Conservation (phyloP, 73 alveolate genomes). For the Tetrahymena elliotti region DNA sequence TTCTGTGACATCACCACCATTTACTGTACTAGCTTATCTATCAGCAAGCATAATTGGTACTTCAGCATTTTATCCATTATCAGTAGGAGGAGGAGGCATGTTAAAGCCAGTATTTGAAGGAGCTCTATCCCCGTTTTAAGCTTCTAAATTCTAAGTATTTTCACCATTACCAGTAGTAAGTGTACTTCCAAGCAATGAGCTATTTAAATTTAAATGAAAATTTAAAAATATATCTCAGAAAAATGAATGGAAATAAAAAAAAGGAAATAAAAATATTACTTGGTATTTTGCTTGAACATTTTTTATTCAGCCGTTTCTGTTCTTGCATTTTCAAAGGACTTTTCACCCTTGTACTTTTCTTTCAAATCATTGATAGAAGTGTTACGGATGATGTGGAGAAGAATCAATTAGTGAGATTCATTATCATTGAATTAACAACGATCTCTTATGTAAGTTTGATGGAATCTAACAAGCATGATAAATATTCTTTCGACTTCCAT, state of each 20-base stretch:
- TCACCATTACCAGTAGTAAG: not conserved
- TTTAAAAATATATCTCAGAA: not conserved
- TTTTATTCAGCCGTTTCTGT: not conserved
- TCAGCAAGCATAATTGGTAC: not conserved
- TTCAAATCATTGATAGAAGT: not conserved
- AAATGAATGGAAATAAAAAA: not conserved
- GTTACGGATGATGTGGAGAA: not conserved
- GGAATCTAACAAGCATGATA: not conserved
- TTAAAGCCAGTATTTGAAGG: not conserved
- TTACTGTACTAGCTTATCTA: not conserved
- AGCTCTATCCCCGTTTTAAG: not conserved
- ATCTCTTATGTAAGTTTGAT: not conserved
- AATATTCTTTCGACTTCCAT: not conserved
- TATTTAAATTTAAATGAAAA: no score
- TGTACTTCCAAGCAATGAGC: not conserved
- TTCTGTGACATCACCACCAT: not conserved
- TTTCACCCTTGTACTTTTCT: not conserved
- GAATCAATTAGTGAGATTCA: not conserved
- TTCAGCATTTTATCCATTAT: not conserved
- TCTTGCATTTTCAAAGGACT: not conserved
- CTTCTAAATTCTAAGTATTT: no score
- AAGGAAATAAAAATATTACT: not conserved
- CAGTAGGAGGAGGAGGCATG: not conserved
- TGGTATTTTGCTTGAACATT: not conserved
- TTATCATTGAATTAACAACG: not conserved